Evolutionary conservation across 2,329 filamentous ascomycete genomes (phyloP), one percentile per base, ranked within the genome.

Genomic region (Aphanocladium album): DNA sequence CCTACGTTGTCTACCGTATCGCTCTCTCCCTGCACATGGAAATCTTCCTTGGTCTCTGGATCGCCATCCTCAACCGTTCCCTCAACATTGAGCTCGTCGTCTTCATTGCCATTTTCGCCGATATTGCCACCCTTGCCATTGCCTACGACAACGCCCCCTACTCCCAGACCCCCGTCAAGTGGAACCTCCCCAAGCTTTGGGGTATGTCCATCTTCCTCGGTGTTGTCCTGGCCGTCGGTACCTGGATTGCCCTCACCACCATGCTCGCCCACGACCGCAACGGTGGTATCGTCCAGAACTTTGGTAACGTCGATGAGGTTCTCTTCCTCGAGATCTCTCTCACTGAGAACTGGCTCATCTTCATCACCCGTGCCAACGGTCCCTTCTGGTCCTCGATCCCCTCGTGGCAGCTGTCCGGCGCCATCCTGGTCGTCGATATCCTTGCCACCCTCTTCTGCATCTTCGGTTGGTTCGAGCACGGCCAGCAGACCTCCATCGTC

Each of bases 281-380:
- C 67, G 89, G 89, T 69, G 91, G 91, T 83, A 93, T 96, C 68
- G 89, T 93, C 66, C 89, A 96, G 82, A 93, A 95, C 79, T 90
- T 89, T 69, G 91, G 91, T 83, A 84, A 88, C 72, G 79, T 90
- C 60, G 90, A 96, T 68, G 86, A 87, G 68, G 87, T 96, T 62
- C 77, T 96, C 70, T 96, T 96, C 84, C 87, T 96, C 41, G 86
- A 96, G 78, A 90, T 96, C 74, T 91, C 90, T 14, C 84, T 96
- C 59, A 93, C 91, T 63, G 90, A 96, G 83, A 96, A 96, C 80
- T 96, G 92, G 91, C 84, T 96, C 57, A 96, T 96, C 77, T 96
- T 96, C 81, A 93, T 96, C 78, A 96, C 91, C 66, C 91, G 92
- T 82, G 89, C 91, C 77, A 93, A 93, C 77, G 91, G 91, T 70